Percentiles rank a stretch among this genome's conserved stretches.
Conservation (phyloP, 768 basidiomycete species). For the Suillus alpinus region DNA sequence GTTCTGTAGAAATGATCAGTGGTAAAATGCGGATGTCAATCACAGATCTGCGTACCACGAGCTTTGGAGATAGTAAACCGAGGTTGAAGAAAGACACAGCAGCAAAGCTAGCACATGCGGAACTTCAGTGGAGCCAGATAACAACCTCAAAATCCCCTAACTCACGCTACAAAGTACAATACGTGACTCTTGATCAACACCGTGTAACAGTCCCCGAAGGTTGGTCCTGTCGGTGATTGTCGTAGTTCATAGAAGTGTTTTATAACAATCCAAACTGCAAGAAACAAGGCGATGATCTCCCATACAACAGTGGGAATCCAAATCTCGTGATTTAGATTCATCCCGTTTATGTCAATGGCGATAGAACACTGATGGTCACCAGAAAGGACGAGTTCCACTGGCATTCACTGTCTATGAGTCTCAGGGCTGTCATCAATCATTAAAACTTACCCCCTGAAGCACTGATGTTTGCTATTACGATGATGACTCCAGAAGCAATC, state of each 20-base stretch:
- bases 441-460: neutral
- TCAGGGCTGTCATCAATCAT: neutral
- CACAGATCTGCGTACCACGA: no score
- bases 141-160: neutral
- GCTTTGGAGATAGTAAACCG: no score
- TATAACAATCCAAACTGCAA: neutral
- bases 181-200: neutral
- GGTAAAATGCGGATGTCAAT: no score
- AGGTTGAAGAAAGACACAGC: neutral
- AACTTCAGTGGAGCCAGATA: neutral
- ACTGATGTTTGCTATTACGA: neutral
- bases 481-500: neutral
- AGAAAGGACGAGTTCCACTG: neutral
- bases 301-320: neutral
- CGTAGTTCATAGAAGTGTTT: neutral
- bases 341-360: neutral
- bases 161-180: neutral
- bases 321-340: neutral
- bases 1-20: no score
- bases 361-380: neutral
- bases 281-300: neutral
- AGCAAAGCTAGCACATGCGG: neutral
- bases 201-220: no score
- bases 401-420: neutral
- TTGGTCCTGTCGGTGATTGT: neutral